Evolutionary conservation across 2,329 filamentous ascomycete species (phyloP).

Genomic region (Ascochyta lentis): DNA sequence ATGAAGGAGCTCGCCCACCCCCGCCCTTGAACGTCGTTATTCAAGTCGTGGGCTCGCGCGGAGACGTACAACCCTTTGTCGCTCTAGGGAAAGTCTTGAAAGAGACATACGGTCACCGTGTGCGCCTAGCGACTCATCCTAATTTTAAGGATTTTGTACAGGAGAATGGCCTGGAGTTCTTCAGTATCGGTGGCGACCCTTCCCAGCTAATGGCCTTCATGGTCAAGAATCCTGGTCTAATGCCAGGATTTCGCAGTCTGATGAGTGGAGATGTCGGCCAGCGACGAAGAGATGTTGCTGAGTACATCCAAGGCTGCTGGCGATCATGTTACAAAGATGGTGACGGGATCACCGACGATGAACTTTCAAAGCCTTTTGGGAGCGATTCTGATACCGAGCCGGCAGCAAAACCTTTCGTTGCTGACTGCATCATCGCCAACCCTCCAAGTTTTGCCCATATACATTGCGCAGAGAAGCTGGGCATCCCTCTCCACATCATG

Average conservation of each 20-base stretch:
- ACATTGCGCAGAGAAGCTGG: constrained; percentile 74
- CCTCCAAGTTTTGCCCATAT: constrained; percentile 78
- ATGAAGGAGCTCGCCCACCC: neutral
- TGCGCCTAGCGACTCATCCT: constrained; percentile 38
- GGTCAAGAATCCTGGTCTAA: constrained; percentile 56
- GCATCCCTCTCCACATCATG: constrained; percentile 79
- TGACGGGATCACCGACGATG: constrained; percentile 35
- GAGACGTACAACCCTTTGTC: constrained; percentile 67
- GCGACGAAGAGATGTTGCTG: neutral
- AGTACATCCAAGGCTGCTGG: constrained; percentile 22
- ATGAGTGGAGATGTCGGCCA: constrained; percentile 3
- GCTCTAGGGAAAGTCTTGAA: constrained; percentile 60
- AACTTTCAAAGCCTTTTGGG: constrained; percentile 37
- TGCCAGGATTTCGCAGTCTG: neutral
- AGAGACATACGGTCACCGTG: constrained; percentile 33
- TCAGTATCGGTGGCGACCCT: constrained; percentile 41
- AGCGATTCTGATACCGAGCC: constrained; percentile 37
- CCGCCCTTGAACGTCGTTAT: constrained; percentile 60
- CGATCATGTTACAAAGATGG: constrained; percentile 42
- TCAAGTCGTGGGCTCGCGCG: constrained; percentile 61
- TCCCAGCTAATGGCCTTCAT: constrained; percentile 57
- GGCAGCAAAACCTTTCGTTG: constrained; percentile 70
- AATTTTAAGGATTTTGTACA: constrained; percentile 24
- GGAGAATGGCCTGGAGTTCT: constrained; percentile 45
- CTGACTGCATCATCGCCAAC: constrained; percentile 79